phyloP scores from a whole-genome alignment of 106 monocot genomes.

The Phalaenopsis equestris region DNA sequence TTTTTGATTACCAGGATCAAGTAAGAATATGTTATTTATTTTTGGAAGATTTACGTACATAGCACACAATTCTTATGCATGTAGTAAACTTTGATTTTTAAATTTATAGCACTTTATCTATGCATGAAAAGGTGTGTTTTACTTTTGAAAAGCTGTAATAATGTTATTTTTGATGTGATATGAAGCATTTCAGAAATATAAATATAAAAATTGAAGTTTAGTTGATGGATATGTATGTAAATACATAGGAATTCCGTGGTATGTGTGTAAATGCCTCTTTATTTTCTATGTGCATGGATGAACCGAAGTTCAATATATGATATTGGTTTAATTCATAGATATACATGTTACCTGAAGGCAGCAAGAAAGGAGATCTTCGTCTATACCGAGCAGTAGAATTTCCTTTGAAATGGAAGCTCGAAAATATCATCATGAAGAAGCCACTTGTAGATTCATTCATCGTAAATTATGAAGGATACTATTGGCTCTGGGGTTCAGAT shows the following conservation, averaged over 20 bases:
- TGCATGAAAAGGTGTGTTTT: too few species aligned
- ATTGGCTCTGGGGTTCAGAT: slow-evolving; percentile 92
- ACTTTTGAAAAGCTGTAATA: too few species aligned
- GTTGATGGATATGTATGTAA: too few species aligned
- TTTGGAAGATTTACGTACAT: too few species aligned
- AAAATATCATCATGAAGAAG: slow-evolving; percentile 66
- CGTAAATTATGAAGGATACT: not conserved
- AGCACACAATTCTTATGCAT: too few species aligned
- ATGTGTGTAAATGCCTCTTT: not conserved
- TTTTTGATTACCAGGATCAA: slow-evolving; percentile 51
- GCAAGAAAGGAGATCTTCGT: slow-evolving; percentile 71
- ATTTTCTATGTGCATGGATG: not conserved
- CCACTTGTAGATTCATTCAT: slow-evolving; percentile 16
- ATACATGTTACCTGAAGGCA: slow-evolving; percentile 91
- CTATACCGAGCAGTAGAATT: slow-evolving; percentile 70
- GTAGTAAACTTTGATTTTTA: too few species aligned
- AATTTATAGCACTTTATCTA: too few species aligned
- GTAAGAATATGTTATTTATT: slow-evolving; percentile 22
- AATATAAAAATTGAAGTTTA: too few species aligned
- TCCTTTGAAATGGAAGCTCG: slow-evolving; percentile 71
- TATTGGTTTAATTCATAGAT: slow-evolving; percentile 27
- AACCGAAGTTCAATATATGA: not conserved
- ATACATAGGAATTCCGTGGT: too few species aligned
- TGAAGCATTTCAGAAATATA: too few species aligned
- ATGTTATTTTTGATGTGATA: too few species aligned